Base-by-base conservation (phyloP, 73 alveolate genomes). In the Tetrahymena elliotti region DNA sequence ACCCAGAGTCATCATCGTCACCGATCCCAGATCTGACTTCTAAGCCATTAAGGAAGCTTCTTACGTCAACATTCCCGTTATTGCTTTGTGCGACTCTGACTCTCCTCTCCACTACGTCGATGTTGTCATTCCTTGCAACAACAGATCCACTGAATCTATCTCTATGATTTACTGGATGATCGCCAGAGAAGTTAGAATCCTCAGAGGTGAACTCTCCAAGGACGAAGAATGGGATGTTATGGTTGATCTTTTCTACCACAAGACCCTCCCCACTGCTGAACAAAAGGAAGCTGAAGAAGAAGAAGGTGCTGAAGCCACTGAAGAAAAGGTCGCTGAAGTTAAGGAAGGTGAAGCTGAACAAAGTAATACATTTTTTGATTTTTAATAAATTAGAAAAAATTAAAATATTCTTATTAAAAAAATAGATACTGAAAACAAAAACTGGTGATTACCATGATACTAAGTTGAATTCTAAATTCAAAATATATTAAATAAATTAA, bases 11-110 rank as follows among this genome's bases (percentile, higher is more conserved):
- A 96, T 98, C 93, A 98, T 98, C 95, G 99, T 98, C 52, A 96
- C 99, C 94, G 99, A 98, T 97, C 99, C 99, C 40, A 96, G 98
- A 96, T 95, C 98, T 96, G 99, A 98, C 97, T 97, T 96, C 97
- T 95, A 98, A 96, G 99, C 99, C 95, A 95, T 98, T 84, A 95
- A 95, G 93, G 99, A 98, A 97, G 95, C 98, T 93, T 97, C 99
- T 31, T 98, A 98, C 97, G 98, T 98, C 94, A 98, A 98, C 96
- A 95, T 98, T 95, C 99, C 99, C 84, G 98, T 98, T 83, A 98
- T 98, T 96, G 99, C 99, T 31, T 96, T 98, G 96, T 96, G 99
- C 83, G 98, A 98, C 84, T 95, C 99, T 53, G 99, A 98, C 96
- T 96, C 98, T 84, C 98, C 98, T 84, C 96, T 98, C 88, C 96